Conservation (phyloP, 2,329 filamentous ascomycete species). For the Colletotrichum sp. region DNA sequence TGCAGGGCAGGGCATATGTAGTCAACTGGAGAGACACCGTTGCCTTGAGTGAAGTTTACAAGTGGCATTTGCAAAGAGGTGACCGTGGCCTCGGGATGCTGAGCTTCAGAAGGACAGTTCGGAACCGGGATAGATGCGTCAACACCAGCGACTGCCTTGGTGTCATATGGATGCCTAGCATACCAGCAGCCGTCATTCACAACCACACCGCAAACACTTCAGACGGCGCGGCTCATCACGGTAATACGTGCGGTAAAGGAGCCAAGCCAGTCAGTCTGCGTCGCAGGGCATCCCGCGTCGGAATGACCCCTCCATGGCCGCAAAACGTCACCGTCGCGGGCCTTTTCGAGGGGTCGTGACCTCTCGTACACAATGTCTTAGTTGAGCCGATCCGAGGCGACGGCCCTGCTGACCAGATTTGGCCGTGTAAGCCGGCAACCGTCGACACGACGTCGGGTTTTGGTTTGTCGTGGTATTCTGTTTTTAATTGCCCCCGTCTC, state of each 20-base stretch:
- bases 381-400: constrained; percentile 7
- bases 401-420: constrained; percentile 7
- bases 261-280: background rate
- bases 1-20: background rate
- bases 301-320: constrained; percentile 10
- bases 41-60: background rate
- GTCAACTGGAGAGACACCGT: background rate
- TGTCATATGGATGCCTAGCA: constrained; percentile 14
- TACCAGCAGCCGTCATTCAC: background rate
- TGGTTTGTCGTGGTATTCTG: background rate
- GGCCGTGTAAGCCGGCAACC: background rate
- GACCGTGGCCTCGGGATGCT: constrained; percentile 9
- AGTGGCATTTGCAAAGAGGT: background rate
- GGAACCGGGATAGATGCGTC: background rate
- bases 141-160: background rate
- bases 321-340: constrained; percentile 4
- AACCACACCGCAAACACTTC: background rate
- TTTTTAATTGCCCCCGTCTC: background rate
- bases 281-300: background rate
- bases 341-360: constrained; percentile 18
- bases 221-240: background rate
- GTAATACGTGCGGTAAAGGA: background rate
- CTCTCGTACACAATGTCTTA: constrained; percentile 1
- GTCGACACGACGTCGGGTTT: background rate
- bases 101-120: background rate